A percentile compares a stretch with the other conserved stretches of the same genome.
Evolutionary conservation across 2,329 filamentous ascomycete genomes (phyloP).

Genomic region (Sporothrix luriei): DNA sequence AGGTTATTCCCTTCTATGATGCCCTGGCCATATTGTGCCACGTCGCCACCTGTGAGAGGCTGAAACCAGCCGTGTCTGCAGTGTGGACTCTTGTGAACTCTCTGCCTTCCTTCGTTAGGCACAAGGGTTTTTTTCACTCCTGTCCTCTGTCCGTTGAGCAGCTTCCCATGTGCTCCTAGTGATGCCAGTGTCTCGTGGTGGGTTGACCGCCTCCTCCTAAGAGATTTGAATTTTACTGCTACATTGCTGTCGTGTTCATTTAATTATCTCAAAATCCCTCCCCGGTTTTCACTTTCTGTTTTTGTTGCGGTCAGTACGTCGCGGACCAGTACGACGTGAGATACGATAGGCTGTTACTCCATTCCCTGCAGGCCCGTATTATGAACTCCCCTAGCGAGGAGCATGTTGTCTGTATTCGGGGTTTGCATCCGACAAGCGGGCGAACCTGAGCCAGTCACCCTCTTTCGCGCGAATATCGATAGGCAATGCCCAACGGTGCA

Average conservation of each 20-base stretch:
- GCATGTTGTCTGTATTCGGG: slow-evolving; percentile 9
- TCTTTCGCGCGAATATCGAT: slow-evolving; percentile 5
- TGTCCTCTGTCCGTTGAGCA: neutral
- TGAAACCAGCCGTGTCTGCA: slow-evolving; percentile 19
- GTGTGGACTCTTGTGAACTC: slow-evolving; percentile 15
- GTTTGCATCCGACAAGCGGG: slow-evolving; percentile 15
- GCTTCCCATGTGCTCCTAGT: neutral
- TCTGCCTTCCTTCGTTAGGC: slow-evolving; percentile 6
- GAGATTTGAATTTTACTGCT: neutral
- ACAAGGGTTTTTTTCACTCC: neutral
- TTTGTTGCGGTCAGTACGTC: slow-evolving; percentile 14
- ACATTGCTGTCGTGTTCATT: neutral
- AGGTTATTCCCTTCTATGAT: slow-evolving; percentile 1
- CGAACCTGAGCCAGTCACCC: neutral
- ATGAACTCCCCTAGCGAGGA: slow-evolving; percentile 12
- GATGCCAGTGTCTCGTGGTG: slow-evolving; percentile 11
- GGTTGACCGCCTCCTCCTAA: neutral
- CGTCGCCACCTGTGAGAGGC: slow-evolving; percentile 36
- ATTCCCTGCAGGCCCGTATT: neutral
- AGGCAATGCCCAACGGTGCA: neutral
- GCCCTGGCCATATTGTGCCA: slow-evolving; percentile 31
- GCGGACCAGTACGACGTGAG: neutral
- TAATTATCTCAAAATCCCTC: neutral
- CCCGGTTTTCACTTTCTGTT: neutral
- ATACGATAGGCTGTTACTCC: neutral